Evolutionary conservation across 495 filamentous ascomycete genomes (phyloP), one percentile per base, ranked within the genome.

Genomic region (Parachaetomium inaequale): DNA sequence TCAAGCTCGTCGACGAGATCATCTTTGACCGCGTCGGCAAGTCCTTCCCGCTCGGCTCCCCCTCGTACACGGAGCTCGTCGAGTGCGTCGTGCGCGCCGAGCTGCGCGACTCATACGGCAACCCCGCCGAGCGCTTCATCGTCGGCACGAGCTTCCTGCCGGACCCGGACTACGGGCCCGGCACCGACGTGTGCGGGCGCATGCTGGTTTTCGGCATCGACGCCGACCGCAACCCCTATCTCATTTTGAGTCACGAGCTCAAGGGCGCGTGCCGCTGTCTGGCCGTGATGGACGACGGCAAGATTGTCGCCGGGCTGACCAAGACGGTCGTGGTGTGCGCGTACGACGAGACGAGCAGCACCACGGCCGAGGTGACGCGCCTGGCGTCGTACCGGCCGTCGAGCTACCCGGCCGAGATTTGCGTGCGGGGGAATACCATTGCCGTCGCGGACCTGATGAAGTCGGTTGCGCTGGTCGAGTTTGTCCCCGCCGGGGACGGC

Each of bases 401-500:
- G 21, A 96, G 91, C 0, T 89, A 89, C 31, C 95, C 94, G 2
- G 84, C 95, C 28, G 90, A 95, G 68, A 63, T 99, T n/a, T 81
- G 85, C 14, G 81, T 96, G 11, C 79, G 80, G 17, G 84, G 76
- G 15, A 82, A 88, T 59, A 79, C 84, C 29, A 93, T 98, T 63
- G 89, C 89, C 0, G 86, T 99, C 5, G 90, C 87, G 1, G 94
- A 99, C 66, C 77, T 99, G 42, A 98, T 96, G 92, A 96, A 97
- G 78, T 93, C 89, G 34, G 77, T 94, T 40, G 88, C 88, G 17
- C 71, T 98, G 11, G 77, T 96, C 12, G 76, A 91, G 68, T 92
- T 85, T 66, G 74, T 77, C 10, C 77, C 78, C 19, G 80, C 81
- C 8, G 66, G 76, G 36, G 62, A 75, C 29, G 74, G 73, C 65